phyloP scores from a whole-genome alignment of 345 rosid genomes.

The Geranium rotundifolium region DNA sequence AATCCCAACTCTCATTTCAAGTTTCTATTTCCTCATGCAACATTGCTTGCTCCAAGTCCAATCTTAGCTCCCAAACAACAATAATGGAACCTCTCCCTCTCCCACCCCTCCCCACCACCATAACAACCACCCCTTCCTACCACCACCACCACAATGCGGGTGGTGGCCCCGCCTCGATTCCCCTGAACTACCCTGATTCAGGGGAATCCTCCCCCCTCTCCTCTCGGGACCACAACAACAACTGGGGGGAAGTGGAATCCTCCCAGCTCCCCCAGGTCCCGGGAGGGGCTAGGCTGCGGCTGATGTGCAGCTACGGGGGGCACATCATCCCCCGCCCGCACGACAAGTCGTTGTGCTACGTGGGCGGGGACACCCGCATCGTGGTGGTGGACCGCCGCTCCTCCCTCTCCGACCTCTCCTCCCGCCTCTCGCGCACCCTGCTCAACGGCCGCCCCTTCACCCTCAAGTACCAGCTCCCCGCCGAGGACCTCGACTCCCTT shows the following conservation, averaged over 20 bases:
- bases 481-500: conserved; percentile 77
- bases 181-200: neutral
- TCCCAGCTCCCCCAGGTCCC: conserved; percentile 46
- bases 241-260: too few species aligned
- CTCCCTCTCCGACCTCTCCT: conserved; percentile 34
- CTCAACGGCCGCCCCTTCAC: conserved; percentile 57
- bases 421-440: conserved; percentile 54
- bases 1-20: too few species aligned
- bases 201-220: neutral
- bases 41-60: too few species aligned
- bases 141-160: too few species aligned
- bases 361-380: conserved; percentile 64
- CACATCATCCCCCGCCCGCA: conserved; percentile 91
- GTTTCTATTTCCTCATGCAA: too few species aligned
- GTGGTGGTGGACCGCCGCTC: conserved; percentile 57
- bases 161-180: too few species aligned
- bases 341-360: conserved; percentile 62
- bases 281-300: conserved; percentile 49
- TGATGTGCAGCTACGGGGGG: conserved; percentile 84
- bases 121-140: too few species aligned
- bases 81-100: too few species aligned
- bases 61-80: too few species aligned
- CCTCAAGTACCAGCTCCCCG: conserved; percentile 76
- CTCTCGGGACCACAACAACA: conserved; percentile 20
- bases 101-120: too few species aligned